These are phyloP conservation scores for Circinella umbellata DNA, from an alignment of 371 early-diverging fungal genomes.

Conservation along the genomic window DNA sequence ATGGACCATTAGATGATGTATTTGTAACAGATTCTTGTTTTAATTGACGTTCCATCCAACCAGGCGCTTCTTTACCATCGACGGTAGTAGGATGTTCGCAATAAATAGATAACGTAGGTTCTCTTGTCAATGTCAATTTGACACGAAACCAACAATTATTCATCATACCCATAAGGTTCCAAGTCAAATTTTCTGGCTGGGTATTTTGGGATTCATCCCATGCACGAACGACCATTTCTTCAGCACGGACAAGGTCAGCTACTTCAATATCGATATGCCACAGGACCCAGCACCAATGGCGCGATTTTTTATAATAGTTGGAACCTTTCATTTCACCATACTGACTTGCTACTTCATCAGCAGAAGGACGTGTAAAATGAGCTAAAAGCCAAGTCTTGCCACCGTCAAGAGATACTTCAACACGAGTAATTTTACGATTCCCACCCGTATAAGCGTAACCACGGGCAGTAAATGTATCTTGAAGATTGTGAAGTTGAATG, in stretches of 20 bases:
- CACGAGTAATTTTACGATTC: slow-evolving; percentile 72
- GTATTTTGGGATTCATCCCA: slow-evolving; percentile 79
- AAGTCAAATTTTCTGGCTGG: slow-evolving; percentile 74
- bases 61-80: slow-evolving; percentile 37
- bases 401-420: slow-evolving; percentile 80
- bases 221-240: slow-evolving; percentile 69
- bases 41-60: slow-evolving; percentile 47
- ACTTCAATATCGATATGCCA: slow-evolving; percentile 63
- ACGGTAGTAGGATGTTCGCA: slow-evolving; percentile 63
- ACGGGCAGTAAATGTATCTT: slow-evolving; percentile 44
- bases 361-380: slow-evolving; percentile 42
- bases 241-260: slow-evolving; percentile 48
- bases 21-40: background rate
- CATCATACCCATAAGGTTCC: slow-evolving; percentile 88
- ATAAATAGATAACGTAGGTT: slow-evolving; percentile 28
- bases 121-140: slow-evolving; percentile 34
- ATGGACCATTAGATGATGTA: background rate
- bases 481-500: slow-evolving; percentile 29
- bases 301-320: slow-evolving; percentile 25
- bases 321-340: slow-evolving; percentile 24
- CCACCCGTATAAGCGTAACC: slow-evolving; percentile 85
- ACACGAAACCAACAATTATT: slow-evolving; percentile 80
- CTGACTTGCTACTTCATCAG: slow-evolving; percentile 25
- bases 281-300: slow-evolving; percentile 77
- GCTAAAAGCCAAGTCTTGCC: slow-evolving; percentile 80